Conservation (phyloP, 768 basidiomycete species). For the Panaeolus cyanescens region DNA sequence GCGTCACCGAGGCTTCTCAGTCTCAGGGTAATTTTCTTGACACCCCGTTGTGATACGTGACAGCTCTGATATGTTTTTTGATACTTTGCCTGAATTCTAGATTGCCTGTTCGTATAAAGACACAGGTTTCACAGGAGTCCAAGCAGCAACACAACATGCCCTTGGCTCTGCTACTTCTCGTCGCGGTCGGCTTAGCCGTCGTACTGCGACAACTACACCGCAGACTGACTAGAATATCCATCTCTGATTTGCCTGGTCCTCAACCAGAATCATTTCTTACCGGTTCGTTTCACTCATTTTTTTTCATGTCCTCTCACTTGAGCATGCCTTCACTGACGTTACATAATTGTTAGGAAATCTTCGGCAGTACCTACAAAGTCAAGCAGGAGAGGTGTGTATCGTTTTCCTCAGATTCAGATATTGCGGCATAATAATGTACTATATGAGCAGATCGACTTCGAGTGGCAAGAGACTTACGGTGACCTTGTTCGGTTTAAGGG, state of each 20-base stretch:
- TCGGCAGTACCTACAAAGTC: slow-evolving; percentile 29
- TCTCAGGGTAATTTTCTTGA: slow-evolving; percentile 3
- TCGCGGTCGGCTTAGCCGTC: slow-evolving; percentile 9
- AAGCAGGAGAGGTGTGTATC: slow-evolving; percentile 32
- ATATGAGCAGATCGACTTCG: slow-evolving; percentile 39
- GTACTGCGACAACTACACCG: slow-evolving; percentile 29
- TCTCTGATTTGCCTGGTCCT: slow-evolving; percentile 36
- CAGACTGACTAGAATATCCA: slow-evolving; percentile 30
- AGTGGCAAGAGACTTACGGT: slow-evolving; percentile 46
- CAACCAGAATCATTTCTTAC: slow-evolving; percentile 38
- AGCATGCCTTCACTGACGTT: background rate
- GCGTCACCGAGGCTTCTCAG: slow-evolving; percentile 4
- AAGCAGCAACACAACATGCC: slow-evolving; percentile 12
- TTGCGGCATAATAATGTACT: slow-evolving; percentile 9
- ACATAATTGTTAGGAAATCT: slow-evolving; percentile 22
- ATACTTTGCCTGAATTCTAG: background rate
- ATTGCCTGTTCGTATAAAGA: background rate
- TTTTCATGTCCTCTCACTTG: background rate
- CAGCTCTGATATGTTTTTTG: slow-evolving; percentile 1
- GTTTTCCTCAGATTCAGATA: slow-evolving; percentile 6
- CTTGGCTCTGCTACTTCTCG: slow-evolving; percentile 7
- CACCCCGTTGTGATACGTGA: slow-evolving; percentile 1
- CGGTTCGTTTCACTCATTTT: slow-evolving; percentile 27
- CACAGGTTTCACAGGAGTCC: background rate
- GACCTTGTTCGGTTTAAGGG: slow-evolving; percentile 39